phyloP scores from a whole-genome alignment of 192 early-diverging fungal species.

The Coemansia sp. region DNA sequence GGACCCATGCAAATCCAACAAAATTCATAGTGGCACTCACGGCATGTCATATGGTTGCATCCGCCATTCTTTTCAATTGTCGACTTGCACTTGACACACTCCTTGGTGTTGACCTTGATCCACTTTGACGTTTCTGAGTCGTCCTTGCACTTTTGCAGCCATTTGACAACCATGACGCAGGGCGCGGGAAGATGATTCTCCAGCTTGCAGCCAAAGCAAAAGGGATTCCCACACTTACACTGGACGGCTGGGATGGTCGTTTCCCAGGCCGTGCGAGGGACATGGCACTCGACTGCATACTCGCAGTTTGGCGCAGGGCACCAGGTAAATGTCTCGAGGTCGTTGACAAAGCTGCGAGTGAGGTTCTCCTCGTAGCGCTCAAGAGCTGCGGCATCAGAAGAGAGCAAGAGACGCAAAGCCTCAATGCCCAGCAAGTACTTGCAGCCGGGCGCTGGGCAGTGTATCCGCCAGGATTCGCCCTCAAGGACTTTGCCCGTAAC shows the following conservation, averaged over 20 bases:
- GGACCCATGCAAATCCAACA: conserved; percentile 99
- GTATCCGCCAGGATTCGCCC: conserved; percentile 85
- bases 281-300: conserved; percentile 89
- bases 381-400: conserved; percentile 42
- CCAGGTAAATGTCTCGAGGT: conserved; percentile 80
- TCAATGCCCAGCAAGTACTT: conserved; percentile 79
- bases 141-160: conserved; percentile 95
- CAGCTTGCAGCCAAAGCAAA: conserved; percentile 92
- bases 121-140: conserved; percentile 98
- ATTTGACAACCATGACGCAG: conserved; percentile 79
- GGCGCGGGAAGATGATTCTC: conserved; percentile 84
- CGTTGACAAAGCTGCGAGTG: conserved; percentile 91
- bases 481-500: conserved; percentile 81
- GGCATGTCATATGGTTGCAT: conserved; percentile 99
- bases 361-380: conserved; percentile 65
- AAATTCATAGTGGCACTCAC: conserved; percentile 96
- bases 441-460: conserved; percentile 80
- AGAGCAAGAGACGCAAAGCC: conserved; percentile 72
- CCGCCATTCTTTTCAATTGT: conserved; percentile 99
- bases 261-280: conserved; percentile 65
- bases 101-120: conserved; percentile 93
- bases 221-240: conserved; percentile 76
- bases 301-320: conserved; percentile 96
- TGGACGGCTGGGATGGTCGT: conserved; percentile 83
- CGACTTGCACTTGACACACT: conserved; percentile 91